Conservation (phyloP, 768 basidiomycete species). For the Lyophyllum decastes region DNA sequence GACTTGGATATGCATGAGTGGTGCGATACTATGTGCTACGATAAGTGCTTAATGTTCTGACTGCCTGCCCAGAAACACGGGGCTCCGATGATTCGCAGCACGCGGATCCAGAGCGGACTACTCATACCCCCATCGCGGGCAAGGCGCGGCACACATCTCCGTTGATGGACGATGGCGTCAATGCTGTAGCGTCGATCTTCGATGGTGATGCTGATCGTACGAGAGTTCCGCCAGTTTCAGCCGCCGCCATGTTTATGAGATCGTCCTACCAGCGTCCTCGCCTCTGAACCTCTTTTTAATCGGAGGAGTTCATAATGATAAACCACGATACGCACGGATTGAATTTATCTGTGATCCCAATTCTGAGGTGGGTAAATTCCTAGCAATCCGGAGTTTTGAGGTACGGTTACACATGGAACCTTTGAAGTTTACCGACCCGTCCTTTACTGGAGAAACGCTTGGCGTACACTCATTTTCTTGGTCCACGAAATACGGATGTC, state of each 20-base stretch:
- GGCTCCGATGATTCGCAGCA: constrained; percentile 15
- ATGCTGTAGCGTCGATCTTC: constrained; percentile 5
- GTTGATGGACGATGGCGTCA: constrained; percentile 3
- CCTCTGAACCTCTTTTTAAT: constrained; percentile 5
- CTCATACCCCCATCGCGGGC: constrained; percentile 12
- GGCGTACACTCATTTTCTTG: constrained; percentile 25
- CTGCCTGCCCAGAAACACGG: constrained; percentile 7
- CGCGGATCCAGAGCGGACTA: background rate
- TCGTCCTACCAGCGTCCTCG: background rate
- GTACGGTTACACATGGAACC: background rate
- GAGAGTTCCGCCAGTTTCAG: background rate
- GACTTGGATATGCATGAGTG: constrained; percentile 31
- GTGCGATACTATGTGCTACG: constrained; percentile 17
- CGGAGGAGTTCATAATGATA: constrained; percentile 1
- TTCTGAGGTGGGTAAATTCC: background rate
- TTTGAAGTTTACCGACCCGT: constrained; percentile 11
- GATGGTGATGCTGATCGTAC: background rate
- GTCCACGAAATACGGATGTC: constrained; percentile 30
- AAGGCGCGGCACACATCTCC: background rate
- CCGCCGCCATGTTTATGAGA: background rate
- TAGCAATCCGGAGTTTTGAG: background rate
- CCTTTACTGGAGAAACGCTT: constrained; percentile 14
- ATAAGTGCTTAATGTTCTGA: background rate
- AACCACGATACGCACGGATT: constrained; percentile 1
- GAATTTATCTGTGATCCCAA: constrained; percentile 10